Evolutionary conservation across 768 basidiomycete species (phyloP).

Genomic region (Lentinula aciculospora): DNA sequence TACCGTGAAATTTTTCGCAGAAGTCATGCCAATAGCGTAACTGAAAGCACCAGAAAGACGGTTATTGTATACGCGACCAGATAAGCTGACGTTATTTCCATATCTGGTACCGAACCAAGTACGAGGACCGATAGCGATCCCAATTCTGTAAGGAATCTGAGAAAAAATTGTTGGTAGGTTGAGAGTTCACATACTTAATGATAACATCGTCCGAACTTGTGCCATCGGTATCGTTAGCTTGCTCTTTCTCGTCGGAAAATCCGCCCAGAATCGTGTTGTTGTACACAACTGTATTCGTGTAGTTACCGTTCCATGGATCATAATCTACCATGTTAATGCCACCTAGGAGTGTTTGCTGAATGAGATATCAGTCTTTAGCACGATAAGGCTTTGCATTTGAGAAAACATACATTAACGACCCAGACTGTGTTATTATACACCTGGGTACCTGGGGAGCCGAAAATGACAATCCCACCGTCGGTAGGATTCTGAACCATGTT

Average conservation of each 20-base stretch:
- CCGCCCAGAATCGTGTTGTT: conserved; percentile 68
- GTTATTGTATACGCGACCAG: conserved; percentile 53
- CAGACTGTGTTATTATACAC: conserved; percentile 77
- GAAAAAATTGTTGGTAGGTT: not conserved
- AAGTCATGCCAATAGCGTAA: conserved; percentile 64
- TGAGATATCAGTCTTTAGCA: not conserved
- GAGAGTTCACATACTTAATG: conserved; percentile 51
- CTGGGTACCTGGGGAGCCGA: conserved; percentile 67
- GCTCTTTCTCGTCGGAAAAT: conserved; percentile 45
- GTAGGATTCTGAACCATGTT: conserved; percentile 71
- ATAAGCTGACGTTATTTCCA: conserved; percentile 44
- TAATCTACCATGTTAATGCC: conserved; percentile 80
- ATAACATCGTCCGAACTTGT: conserved; percentile 53
- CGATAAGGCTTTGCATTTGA: not conserved
- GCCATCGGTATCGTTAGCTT: conserved; percentile 40
- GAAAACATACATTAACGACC: conserved; percentile 51
- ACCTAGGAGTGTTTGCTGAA: conserved; percentile 61
- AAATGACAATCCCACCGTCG: conserved; percentile 76
- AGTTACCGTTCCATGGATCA: conserved; percentile 62
- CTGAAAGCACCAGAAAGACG: conserved; percentile 62
- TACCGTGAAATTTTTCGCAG: conserved; percentile 63
- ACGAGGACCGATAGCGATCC: conserved; percentile 74
- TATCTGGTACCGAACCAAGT: conserved; percentile 67
- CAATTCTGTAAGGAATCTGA: conserved; percentile 44
- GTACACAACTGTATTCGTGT: conserved; percentile 54